Evolutionary conservation across 768 basidiomycete genomes (phyloP), one percentile per base, ranked within the genome.

Genomic region (Mrakia gelida): DNA sequence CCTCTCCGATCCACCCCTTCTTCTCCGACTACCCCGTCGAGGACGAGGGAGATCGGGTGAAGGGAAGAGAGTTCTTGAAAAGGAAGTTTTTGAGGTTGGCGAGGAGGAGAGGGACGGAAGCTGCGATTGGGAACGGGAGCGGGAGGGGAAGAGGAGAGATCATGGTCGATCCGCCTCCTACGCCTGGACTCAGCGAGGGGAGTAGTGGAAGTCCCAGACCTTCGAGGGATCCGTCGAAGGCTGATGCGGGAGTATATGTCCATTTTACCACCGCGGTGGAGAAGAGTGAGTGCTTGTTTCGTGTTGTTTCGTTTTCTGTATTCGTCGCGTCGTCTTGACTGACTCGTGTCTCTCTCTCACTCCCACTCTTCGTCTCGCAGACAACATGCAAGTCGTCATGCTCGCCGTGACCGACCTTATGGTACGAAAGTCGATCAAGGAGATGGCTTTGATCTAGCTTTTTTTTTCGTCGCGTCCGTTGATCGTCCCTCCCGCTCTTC

Each of bases 41-140:
- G 59, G n/a, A 59, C n/a, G 59, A 59, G 18, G 59, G 59, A 11
- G 59, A 59, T 15, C 23, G 26, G 59, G 26, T n/a, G 26, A 59
- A 59, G 26, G 59, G 59, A 23, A 59, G 59, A 15, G 59, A n/a
- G 59, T 59, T 59, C n/a, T 59, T 59, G 5, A 26, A 13, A 26
- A 59, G 26, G 59, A 59, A 59, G 59, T 59, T 59, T 59, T 59
- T 59, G 59, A 59, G 59, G 59, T 59, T 59, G 59, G 59, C 59
- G 4, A n/a, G n/a, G 59, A 59, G 59, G 59, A 59, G 59, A 23
- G 59, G 59, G 59, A 5, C 2, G 59, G 26, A n/a, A 2, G 54
- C 10, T 56, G 54, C 1, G 7, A 23, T 21, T 16, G 54, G 23
- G 54, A 15, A 10, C 18, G 11, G 59, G n/a, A 56, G 54, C 7